A percentile compares a stretch with the other conserved stretches of the same genome.
Evolutionary conservation across 805 yeast species (phyloP).

Genomic region (Brettanomyces bruxellensis): DNA sequence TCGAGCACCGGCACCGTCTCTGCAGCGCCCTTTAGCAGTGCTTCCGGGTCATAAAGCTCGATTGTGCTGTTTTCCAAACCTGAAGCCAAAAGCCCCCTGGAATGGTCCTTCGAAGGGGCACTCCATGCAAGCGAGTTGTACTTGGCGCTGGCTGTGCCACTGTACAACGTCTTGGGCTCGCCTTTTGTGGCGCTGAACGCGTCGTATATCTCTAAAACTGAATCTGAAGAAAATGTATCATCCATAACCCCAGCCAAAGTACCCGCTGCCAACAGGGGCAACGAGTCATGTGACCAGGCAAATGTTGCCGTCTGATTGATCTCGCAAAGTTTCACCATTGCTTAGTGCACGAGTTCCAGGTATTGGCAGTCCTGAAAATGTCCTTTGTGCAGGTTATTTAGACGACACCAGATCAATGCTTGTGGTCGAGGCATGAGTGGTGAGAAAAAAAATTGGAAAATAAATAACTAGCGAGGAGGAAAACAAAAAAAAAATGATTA

Average conservation of each 20-base stretch:
- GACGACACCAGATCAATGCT: too few relatives aligned
- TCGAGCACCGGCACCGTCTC: conserved; percentile 39
- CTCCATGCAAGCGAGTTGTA: conserved; percentile 87
- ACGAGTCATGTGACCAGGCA: conserved; percentile 80
- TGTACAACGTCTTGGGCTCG: conserved; percentile 30
- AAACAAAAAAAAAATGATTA: conserved; percentile 7
- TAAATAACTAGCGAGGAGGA: too few relatives aligned
- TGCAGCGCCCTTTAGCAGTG: conserved; percentile 28
- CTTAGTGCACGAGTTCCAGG: neutral
- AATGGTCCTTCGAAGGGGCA: conserved; percentile 36
- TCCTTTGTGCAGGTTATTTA: too few relatives aligned
- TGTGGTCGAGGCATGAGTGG: too few relatives aligned
- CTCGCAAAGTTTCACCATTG: conserved; percentile 78
- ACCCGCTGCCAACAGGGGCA: conserved; percentile 81
- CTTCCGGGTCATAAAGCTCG: conserved; percentile 65
- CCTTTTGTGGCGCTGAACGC: conserved; percentile 36
- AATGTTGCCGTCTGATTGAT: conserved; percentile 83
- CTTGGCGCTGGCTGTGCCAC: conserved; percentile 43
- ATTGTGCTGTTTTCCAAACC: conserved; percentile 80
- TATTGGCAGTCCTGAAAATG: conserved; percentile 49
- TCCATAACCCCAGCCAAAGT: conserved; percentile 96
- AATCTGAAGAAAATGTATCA: conserved; percentile 70
- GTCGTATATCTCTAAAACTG: conserved; percentile 76
- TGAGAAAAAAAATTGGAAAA: too few relatives aligned
- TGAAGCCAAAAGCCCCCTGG: conserved; percentile 64